These are phyloP conservation scores for Chytriomyces sp. DNA, from an alignment of 192 early-diverging fungal species.

Conservation along the genomic window DNA sequence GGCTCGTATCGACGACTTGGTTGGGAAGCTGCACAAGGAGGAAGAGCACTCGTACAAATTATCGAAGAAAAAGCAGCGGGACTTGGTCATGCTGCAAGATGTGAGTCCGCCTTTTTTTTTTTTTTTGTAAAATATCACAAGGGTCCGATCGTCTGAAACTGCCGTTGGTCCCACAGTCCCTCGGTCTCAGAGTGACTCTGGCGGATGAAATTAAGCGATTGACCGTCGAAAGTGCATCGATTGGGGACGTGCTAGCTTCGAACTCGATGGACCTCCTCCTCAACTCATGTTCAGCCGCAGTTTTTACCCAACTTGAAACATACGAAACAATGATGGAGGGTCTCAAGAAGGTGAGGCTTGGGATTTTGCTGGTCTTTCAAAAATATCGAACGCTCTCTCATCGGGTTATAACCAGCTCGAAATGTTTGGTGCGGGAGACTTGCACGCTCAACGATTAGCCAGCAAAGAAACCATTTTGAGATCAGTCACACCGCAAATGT, in stretches of 20 bases:
- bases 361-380: too few species aligned
- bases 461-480: conserved; percentile 21
- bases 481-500: background rate
- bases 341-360: conserved; percentile 48
- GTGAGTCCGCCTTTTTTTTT: conserved; percentile 28
- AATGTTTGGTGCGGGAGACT: conserved; percentile 32
- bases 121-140: background rate
- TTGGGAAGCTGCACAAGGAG: conserved; percentile 49
- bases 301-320: conserved; percentile 53
- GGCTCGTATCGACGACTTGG: conserved; percentile 46
- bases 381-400: too few species aligned
- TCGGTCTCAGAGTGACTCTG: conserved; percentile 49
- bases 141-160: background rate
- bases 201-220: conserved; percentile 63
- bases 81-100: conserved; percentile 48
- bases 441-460: background rate
- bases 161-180: conserved; percentile 38
- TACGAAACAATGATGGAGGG: conserved; percentile 59
- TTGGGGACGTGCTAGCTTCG: conserved; percentile 52
- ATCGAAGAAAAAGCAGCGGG: conserved; percentile 58
- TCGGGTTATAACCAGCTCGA: background rate
- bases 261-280: conserved; percentile 49
- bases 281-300: conserved; percentile 40
- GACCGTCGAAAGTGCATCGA: conserved; percentile 47
- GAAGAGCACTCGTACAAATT: conserved; percentile 52